A percentile compares a stretch with the other conserved stretches of the same genome.
These are phyloP conservation scores for Saksenaea oblongispora DNA, from an alignment of 371 early-diverging fungal genomes.

Conservation along the genomic window DNA sequence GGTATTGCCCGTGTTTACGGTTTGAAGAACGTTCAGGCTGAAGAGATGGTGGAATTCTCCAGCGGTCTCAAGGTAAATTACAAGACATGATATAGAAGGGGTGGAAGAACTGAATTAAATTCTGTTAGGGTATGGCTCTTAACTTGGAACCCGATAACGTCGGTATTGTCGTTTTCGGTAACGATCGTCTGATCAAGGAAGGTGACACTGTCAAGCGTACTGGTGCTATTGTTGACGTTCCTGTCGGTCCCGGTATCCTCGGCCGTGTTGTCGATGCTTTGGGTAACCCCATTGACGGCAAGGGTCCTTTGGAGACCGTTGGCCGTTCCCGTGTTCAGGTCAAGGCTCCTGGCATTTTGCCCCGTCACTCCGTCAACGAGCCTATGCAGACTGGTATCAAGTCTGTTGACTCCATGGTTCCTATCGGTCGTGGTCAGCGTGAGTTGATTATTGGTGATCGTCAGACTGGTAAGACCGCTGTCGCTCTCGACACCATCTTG, in stretches of 20 bases:
- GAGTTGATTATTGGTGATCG: slow-evolving; percentile 97
- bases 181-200: slow-evolving; percentile 88
- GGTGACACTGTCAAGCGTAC: slow-evolving; percentile 97
- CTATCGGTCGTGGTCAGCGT: slow-evolving; percentile 97
- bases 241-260: slow-evolving; percentile 84
- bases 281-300: slow-evolving; percentile 96
- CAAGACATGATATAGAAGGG: not conserved
- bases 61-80: slow-evolving; percentile 83
- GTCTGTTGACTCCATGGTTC: slow-evolving; percentile 96
- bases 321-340: slow-evolving; percentile 86
- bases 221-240: slow-evolving; percentile 94
- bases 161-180: slow-evolving; percentile 98
- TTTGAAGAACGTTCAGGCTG: slow-evolving; percentile 94
- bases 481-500: slow-evolving; percentile 91
- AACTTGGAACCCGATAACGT: slow-evolving; percentile 98
- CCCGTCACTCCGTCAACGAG: slow-evolving; percentile 93
- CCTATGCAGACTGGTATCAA: slow-evolving; percentile 97
- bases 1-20: slow-evolving; percentile 98
- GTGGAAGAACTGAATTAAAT: not conserved
- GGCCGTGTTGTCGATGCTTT: slow-evolving; percentile 96
- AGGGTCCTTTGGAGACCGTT: slow-evolving; percentile 84
- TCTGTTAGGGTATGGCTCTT: slow-evolving; percentile 91
- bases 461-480: slow-evolving; percentile 95
- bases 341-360: slow-evolving; percentile 96
- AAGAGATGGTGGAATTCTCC: slow-evolving; percentile 98